These are phyloP conservation scores for Alternaria arborescens DNA, from an alignment of 2,329 filamentous ascomycete species.

Conservation along the genomic window DNA sequence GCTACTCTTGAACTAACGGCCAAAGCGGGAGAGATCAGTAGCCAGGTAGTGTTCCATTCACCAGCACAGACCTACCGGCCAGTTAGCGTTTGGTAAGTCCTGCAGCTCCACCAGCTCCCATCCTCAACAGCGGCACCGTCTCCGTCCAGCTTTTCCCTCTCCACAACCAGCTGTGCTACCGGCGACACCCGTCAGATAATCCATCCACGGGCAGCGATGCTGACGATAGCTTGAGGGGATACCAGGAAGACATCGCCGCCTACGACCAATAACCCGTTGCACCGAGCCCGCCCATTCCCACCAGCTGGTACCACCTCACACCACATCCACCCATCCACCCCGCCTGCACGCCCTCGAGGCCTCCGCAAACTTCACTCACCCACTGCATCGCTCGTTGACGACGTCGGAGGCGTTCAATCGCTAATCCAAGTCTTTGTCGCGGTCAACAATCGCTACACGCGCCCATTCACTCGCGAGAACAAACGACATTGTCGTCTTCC, in stretches of 20 bases:
- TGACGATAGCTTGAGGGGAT: conserved; percentile 30
- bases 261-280: not conserved
- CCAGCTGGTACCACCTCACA: conserved; percentile 19
- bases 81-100: conserved; percentile 16
- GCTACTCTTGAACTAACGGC: conserved; percentile 22
- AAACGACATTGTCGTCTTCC: not conserved
- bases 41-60: conserved; percentile 14
- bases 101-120: conserved; percentile 30
- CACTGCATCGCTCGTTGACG: conserved; percentile 17
- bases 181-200: conserved; percentile 23
- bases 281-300: not conserved
- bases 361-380: not conserved
- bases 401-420: conserved; percentile 36
- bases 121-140: conserved; percentile 32
- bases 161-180: conserved; percentile 14
- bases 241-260: conserved; percentile 6
- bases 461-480: conserved; percentile 8
- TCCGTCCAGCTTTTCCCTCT: conserved; percentile 14
- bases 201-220: conserved; percentile 28
- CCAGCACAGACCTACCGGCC: conserved; percentile 10
- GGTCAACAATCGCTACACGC: conserved; percentile 13
- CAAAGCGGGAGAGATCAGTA: conserved; percentile 25
- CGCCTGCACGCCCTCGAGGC: conserved; percentile 6
- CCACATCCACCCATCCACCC: conserved; percentile 12
- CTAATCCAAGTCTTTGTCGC: conserved; percentile 23